A percentile compares a stretch with the other conserved stretches of the same genome.
Evolutionary conservation across 306 rosid genomes (phyloP).

Genomic region (Inga oerstediana): DNA sequence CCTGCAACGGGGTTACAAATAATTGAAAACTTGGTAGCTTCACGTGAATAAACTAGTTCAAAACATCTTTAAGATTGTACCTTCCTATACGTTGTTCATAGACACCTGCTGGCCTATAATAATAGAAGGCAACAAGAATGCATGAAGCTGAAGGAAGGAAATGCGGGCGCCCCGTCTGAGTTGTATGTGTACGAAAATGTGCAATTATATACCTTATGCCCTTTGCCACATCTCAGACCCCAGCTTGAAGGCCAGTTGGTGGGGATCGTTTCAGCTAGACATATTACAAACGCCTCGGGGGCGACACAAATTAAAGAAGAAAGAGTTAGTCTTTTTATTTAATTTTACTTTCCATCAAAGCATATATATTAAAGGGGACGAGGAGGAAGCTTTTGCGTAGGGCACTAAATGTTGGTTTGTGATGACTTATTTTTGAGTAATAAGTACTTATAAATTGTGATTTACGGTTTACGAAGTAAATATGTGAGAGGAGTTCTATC

Average conservation of each 20-base stretch:
- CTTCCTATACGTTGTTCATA: not conserved
- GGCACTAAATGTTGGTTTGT: not conserved
- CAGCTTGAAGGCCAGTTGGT: not conserved
- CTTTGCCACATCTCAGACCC: not conserved
- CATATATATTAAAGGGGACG: not conserved
- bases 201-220: not conserved
- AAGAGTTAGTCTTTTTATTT: not conserved
- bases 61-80: not conserved
- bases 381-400: conserved; percentile 24
- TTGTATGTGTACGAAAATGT: not conserved
- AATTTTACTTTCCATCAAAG: not conserved
- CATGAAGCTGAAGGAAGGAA: not conserved
- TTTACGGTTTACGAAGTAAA: no score
- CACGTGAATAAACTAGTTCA: not conserved
- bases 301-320: not conserved
- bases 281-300: not conserved
- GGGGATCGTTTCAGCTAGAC: not conserved
- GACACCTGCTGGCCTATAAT: not conserved
- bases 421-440: no score
- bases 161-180: not conserved
- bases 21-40: not conserved
- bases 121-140: conserved; percentile 3
- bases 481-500: no score
- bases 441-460: no score
- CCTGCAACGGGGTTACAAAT: not conserved